Percentiles rank a stretch among this genome's conserved stretches.
Evolutionary conservation across 305 asterid species (phyloP).

Genomic region (Fraxinus velutina): DNA sequence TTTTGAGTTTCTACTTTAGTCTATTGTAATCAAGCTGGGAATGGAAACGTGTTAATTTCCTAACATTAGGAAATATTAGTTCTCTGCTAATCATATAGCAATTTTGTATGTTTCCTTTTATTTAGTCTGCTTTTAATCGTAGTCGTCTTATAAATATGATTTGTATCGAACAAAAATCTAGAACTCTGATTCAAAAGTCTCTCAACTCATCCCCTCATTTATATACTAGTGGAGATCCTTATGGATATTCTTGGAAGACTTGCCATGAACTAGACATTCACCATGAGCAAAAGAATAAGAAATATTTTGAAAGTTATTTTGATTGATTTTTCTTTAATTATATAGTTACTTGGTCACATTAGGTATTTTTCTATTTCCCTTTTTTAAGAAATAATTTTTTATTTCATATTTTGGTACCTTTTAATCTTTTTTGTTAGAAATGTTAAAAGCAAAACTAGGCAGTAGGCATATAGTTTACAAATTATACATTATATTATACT

Average conservation of each 20-base stretch:
- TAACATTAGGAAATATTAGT: background rate
- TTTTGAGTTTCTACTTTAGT: background rate
- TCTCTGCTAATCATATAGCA: background rate
- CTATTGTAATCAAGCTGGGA: background rate
- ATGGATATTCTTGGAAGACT: background rate
- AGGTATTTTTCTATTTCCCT: background rate
- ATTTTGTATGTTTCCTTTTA: background rate
- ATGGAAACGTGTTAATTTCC: background rate
- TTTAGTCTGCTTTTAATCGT: background rate
- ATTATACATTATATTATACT: background rate
- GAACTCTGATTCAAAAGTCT: no score
- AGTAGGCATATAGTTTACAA: background rate
- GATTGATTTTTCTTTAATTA: background rate
- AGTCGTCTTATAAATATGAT: background rate
- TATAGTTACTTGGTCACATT: background rate
- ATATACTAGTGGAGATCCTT: background rate
- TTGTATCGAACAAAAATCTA: background rate
- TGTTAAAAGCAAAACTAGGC: background rate
- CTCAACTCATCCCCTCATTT: background rate
- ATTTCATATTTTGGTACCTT: background rate
- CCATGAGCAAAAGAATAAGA: background rate
- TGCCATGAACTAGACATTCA: background rate
- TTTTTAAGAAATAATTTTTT: background rate
- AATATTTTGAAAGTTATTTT: background rate
- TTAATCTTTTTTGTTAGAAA: background rate